Base-by-base conservation (phyloP, 495 filamentous ascomycete genomes). In the Penicillium atrosanguineum region DNA sequence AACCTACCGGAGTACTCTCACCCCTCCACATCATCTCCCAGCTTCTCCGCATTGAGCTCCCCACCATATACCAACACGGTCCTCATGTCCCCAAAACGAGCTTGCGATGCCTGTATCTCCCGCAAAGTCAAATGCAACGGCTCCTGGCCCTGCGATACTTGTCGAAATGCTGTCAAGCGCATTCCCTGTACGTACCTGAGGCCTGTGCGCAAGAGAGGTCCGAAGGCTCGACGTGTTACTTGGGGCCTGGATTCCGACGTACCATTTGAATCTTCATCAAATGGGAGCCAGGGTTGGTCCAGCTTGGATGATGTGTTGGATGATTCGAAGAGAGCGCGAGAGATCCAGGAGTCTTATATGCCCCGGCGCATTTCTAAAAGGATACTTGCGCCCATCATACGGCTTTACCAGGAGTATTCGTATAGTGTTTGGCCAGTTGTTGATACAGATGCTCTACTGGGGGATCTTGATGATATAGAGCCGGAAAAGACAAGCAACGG, bases 81-180 rank as follows among this genome's bases (percentile, higher is more conserved):
- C 26, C 7, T 28, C 28, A 31, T 31, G 65, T 49, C 60, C 43
- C 57, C 53, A 15, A 71, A 69, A 61, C 52, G 66, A 53, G 69
- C 66, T 34, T 69, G 69, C 36, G 64, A 71, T 54, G 48, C 44
- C 23, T 71, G 66, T 34, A 71, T 69, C 37, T 52, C 58, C 28
- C 60, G 68, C 34, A 71, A 71, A 50, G 59, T 71, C 14, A 69
- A 65, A 41, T 71, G 68, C 53, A 65, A 53, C 42, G 68, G 66
- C 23, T 48, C 61, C 8, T 69, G 57, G 62, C 66, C 66, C 21
- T 71, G 68, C 50, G 47, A 60, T 39, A 64, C 64, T 15, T 71
- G 68, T 34, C 52, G 56, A 12, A 31, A 55, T 42, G 56, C 60
- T 15, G 23, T 48, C 14, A 67, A 55, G 18, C 50, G 46, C 21